These are phyloP conservation scores for Dinochytrium kinnereticum DNA, from an alignment of 371 early-diverging fungal genomes.

Conservation along the genomic window DNA sequence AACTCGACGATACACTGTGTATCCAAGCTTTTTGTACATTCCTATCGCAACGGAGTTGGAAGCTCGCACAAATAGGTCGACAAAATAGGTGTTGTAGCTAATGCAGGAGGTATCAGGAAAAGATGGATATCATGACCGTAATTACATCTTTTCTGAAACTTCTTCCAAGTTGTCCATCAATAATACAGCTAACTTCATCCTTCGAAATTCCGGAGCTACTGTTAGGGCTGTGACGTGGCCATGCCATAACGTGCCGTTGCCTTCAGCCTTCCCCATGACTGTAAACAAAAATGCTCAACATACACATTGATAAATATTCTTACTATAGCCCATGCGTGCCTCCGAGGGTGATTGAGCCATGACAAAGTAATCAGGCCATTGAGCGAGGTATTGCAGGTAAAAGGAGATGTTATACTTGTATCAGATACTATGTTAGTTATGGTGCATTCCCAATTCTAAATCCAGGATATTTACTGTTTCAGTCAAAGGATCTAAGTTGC, in stretches of 20 bases:
- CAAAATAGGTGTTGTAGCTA: slow-evolving; percentile 91
- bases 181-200: slow-evolving; percentile 86
- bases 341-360: slow-evolving; percentile 79
- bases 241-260: slow-evolving; percentile 90
- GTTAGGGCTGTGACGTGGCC: slow-evolving; percentile 99
- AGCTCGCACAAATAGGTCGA: slow-evolving; percentile 97
- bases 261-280: slow-evolving; percentile 98
- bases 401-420: slow-evolving; percentile 88
- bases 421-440: not conserved
- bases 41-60: slow-evolving; percentile 93
- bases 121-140: not conserved
- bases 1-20: slow-evolving; percentile 90
- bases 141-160: slow-evolving; percentile 84
- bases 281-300: not conserved
- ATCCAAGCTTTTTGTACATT: slow-evolving; percentile 97
- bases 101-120: not conserved
- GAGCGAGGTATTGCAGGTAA: slow-evolving; percentile 90
- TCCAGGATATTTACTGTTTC: slow-evolving; percentile 75
- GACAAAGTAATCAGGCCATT: slow-evolving; percentile 93
- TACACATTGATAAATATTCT: not conserved
- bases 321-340: slow-evolving; percentile 86
- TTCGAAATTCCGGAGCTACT: slow-evolving; percentile 94
- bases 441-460: not conserved
- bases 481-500: slow-evolving; percentile 86
- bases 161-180: slow-evolving; percentile 93